Conservation (phyloP, 1,139 yeast genomes). For the Saccharomycopsis hybrid region DNA sequence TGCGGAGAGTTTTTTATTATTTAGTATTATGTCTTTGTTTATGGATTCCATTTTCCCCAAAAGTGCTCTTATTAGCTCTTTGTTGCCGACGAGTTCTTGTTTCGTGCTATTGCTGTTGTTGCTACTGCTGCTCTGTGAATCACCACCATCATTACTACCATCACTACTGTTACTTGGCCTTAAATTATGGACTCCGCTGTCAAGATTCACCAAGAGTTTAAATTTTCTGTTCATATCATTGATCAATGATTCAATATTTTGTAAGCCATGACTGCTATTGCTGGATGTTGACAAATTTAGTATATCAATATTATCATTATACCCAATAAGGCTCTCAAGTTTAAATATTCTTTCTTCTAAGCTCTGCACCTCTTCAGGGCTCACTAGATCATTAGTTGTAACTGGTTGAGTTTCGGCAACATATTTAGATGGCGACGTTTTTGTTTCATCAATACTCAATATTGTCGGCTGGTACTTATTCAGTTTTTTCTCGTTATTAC, state of each 20-base stretch:
- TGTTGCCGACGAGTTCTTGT: constrained; percentile 13
- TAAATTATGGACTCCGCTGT: neutral
- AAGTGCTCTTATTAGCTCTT: constrained; percentile 2
- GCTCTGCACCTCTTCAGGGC: constrained; percentile 14
- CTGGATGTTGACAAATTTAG: neutral
- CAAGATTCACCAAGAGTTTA: constrained; percentile 11
- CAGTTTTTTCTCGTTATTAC: neutral
- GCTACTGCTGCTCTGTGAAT: no score
- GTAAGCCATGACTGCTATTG: constrained; percentile 1
- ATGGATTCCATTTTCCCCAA: constrained; percentile 16
- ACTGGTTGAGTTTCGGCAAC: neutral
- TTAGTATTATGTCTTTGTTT: constrained; percentile 16
- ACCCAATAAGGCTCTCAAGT: constrained; percentile 19
- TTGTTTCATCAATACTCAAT: neutral
- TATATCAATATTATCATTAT: neutral
- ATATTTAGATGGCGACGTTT: neutral
- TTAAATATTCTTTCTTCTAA: constrained; percentile 16
- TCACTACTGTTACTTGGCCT: no score
- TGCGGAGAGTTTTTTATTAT: constrained; percentile 17
- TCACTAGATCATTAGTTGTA: constrained; percentile 1
- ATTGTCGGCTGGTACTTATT: neutral
- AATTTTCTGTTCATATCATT: constrained; percentile 17
- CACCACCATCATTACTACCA: neutral
- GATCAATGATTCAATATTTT: constrained; percentile 17
- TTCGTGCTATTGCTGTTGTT: no score